Base-by-base conservation (phyloP, 768 basidiomycete species). In the Mycena epipterygia region DNA sequence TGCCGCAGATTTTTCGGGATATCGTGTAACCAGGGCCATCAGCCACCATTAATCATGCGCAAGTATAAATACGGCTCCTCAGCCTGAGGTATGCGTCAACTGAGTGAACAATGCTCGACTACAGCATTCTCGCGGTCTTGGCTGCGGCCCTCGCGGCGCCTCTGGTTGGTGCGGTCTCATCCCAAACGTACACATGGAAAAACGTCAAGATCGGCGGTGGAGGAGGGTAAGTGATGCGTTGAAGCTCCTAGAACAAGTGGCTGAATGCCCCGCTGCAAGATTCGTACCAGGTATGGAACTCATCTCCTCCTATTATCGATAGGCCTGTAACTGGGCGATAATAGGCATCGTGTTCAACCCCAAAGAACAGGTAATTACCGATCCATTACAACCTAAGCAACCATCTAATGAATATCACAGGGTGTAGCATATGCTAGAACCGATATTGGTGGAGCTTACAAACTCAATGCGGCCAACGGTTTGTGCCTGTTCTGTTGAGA, bases 381-480 rank as follows among this genome's bases (percentile, higher is more conserved):
- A 52, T 46, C 19, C 49, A 33, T 23, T 17, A 42, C 27, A 23
- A 25, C 16, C 32, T 29, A 17, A 16, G 55, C 23, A 48, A 42
- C 12, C 29, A 35, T 57, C 14, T 48, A 30, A 59, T 59, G 23
- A 53, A 16, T 49, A 23, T 42, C 6, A 25, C 57, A 89, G 84
- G 90, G 89, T 35, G 77, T 91, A 14, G 89, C 87, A 3, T 91
- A 88, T 76, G 89, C 88, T n/a, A 87, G 90, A 27, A 90, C 90
- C 12, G 90, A 91, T 77, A 90, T 92, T 41, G 90, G 90, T 62
- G 90, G 89, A 30, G 89, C 88, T 25, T 91, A 91, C 78, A 88
- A 84, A 74, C 79, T 91, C 75, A 90, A 91, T 75, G 44, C 88
- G 2, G 87, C 90, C 73, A 64, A 11, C 19, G 61, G 69, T 65